phyloP scores from a whole-genome alignment of 83 land plant genomes.

The Thuja plicata region DNA sequence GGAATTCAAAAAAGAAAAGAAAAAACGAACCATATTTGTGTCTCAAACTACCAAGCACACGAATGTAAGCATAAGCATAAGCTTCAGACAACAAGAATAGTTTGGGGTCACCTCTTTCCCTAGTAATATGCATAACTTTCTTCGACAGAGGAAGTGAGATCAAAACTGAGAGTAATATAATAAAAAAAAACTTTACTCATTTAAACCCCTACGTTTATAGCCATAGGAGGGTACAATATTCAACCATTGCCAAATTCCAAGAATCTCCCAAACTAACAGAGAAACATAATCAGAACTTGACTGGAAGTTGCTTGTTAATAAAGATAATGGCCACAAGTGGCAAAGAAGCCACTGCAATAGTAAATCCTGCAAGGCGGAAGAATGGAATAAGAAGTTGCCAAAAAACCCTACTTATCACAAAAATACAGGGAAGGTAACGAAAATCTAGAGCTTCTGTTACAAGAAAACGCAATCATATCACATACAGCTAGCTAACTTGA shows the following conservation, averaged over 20 bases:
- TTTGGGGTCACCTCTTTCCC: not conserved
- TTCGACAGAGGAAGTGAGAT: not conserved
- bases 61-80: not conserved
- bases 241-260: not conserved
- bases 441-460: not conserved
- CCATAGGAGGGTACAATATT: not conserved
- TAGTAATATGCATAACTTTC: not conserved
- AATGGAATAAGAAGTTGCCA: not conserved
- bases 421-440: not conserved
- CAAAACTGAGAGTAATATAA: not conserved
- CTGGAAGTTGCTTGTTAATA: not conserved
- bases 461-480: not conserved
- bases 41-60: not conserved
- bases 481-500: not conserved
- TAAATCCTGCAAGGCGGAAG: constrained; percentile 2
- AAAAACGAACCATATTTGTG: not conserved
- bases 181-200: not conserved
- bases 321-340: not conserved
- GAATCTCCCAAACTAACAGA: not conserved
- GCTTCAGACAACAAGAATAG: not conserved
- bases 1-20: not conserved
- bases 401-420: not conserved
- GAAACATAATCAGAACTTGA: not conserved
- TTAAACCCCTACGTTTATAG: not conserved
- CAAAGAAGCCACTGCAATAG: not conserved